Conservation (phyloP, 2,329 filamentous ascomycete species). For the Colletotrichum brevisporum region DNA sequence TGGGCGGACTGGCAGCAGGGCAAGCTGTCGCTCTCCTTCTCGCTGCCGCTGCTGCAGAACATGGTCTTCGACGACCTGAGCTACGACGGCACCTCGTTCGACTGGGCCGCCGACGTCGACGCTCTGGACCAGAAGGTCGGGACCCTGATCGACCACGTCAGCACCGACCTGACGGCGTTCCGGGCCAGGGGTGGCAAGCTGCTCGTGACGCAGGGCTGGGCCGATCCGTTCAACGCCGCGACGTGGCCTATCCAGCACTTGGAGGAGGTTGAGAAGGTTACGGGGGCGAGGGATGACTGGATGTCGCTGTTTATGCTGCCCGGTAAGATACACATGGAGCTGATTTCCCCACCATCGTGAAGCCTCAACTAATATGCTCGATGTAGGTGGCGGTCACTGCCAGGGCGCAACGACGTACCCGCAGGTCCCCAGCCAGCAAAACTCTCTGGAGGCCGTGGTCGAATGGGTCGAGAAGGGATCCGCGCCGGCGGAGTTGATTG, state of each 20-base stretch:
- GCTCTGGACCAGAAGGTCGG: conserved; percentile 26
- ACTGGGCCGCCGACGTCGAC: conserved; percentile 17
- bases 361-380: background rate
- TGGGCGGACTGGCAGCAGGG: conserved; percentile 22
- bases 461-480: conserved; percentile 18
- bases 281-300: conserved; percentile 24
- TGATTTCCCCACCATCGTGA: too few relatives aligned
- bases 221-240: conserved; percentile 27
- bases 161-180: conserved; percentile 25
- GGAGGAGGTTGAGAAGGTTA: conserved; percentile 49
- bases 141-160: conserved; percentile 15
- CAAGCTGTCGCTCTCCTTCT: conserved; percentile 21
- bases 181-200: conserved; percentile 14
- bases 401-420: conserved; percentile 23
- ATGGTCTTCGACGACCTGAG: conserved; percentile 30
- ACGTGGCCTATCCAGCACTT: conserved; percentile 30
- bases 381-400: conserved; percentile 20
- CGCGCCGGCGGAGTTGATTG: background rate
- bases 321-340: background rate
- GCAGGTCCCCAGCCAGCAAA: conserved; percentile 24
- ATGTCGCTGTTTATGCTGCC: conserved; percentile 24
- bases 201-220: conserved; percentile 18
- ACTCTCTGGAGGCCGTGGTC: conserved; percentile 14
- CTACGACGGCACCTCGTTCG: conserved; percentile 25
- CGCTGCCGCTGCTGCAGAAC: conserved; percentile 30